Conservation (phyloP, 352 stramenopile species). For the Phytopythium kandeliae region DNA sequence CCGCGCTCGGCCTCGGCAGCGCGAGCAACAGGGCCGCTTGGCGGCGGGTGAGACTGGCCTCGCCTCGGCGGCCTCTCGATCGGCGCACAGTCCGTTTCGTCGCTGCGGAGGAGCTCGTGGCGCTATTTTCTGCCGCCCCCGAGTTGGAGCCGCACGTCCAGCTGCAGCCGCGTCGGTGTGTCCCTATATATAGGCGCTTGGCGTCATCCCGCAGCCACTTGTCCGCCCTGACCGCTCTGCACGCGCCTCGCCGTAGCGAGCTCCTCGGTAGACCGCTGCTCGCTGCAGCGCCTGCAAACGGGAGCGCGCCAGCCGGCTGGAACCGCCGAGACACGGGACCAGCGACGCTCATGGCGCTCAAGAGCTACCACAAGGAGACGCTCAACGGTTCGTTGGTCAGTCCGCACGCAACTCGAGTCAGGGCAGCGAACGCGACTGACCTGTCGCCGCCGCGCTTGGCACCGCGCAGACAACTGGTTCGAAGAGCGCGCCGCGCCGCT, state of each 20-base stretch:
- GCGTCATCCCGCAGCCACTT: not conserved
- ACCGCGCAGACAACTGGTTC: constrained; percentile 71
- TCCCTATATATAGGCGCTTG: not conserved
- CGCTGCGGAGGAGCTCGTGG: not conserved
- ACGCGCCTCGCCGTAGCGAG: not conserved
- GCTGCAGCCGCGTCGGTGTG: not conserved
- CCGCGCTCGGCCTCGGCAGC: not conserved
- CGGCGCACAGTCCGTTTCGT: constrained; percentile 1
- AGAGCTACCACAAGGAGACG: constrained; percentile 77
- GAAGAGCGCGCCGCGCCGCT: constrained; percentile 61
- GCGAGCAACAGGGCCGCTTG: no score
- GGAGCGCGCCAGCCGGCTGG: not conserved
- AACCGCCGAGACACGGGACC: not conserved
- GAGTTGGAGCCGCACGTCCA: not conserved
- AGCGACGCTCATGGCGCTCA: constrained; percentile 66
- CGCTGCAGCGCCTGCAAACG: not conserved
- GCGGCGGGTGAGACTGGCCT: not conserved
- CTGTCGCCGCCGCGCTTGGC: not conserved
- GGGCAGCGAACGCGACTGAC: not conserved
- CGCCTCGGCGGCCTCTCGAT: not conserved
- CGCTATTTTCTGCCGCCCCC: not conserved
- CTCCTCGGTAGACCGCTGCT: not conserved
- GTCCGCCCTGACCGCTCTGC: not conserved
- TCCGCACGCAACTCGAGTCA: not conserved
- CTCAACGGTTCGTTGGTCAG: constrained; percentile 38